phyloP scores from a whole-genome alignment of 805 yeast genomes.

The Nakazawaea ernobii region DNA sequence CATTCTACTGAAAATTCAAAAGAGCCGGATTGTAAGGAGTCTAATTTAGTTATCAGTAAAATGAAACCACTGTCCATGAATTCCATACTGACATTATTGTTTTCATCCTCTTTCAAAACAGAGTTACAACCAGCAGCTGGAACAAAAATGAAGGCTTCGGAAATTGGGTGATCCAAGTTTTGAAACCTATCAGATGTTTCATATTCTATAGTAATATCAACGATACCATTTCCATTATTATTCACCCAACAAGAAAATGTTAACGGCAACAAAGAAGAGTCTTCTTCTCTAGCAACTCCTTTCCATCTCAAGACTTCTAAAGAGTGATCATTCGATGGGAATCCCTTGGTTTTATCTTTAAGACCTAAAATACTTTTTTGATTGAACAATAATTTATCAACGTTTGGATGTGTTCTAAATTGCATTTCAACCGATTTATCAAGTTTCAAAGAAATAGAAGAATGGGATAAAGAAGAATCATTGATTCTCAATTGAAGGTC shows the following conservation, averaged over 20 bases:
- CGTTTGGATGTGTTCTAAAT: conserved; percentile 94
- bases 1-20: conserved; percentile 76
- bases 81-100: conserved; percentile 49
- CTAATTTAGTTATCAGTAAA: conserved; percentile 54
- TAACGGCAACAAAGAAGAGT: conserved; percentile 55
- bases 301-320: conserved; percentile 94
- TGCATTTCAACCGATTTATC: conserved; percentile 46
- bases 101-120: conserved; percentile 45
- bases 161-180: conserved; percentile 38
- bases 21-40: conserved; percentile 52
- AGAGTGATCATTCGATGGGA: conserved; percentile 88
- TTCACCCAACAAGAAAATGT: conserved; percentile 82
- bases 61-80: conserved; percentile 65
- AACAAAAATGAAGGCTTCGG: conserved; percentile 50
- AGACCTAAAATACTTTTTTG: conserved; percentile 55
- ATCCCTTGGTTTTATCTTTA: conserved; percentile 71
- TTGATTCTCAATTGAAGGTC: conserved; percentile 84
- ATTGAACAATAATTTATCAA: conserved; percentile 70
- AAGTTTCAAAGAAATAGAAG: conserved; percentile 54
- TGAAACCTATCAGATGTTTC: conserved; percentile 50
- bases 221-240: conserved; percentile 50
- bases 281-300: conserved; percentile 59
- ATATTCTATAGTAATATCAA: conserved; percentile 83
- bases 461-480: conserved; percentile 62
- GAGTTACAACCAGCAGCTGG: conserved; percentile 62